These are phyloP conservation scores for Debaryomyces nepalensis DNA, from an alignment of 1,139 yeast species.

Conservation along the genomic window DNA sequence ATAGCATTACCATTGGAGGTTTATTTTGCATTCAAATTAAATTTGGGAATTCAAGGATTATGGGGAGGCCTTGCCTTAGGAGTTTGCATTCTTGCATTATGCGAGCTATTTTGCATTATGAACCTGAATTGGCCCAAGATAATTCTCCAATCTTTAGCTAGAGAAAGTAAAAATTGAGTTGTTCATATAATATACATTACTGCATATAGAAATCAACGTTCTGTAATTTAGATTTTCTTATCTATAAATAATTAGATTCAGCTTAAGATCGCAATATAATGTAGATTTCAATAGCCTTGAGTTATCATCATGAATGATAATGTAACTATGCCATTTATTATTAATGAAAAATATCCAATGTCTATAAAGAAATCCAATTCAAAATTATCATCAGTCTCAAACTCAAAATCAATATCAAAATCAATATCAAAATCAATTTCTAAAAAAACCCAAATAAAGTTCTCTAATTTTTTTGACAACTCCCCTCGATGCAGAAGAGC, in stretches of 20 bases:
- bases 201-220: no score
- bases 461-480: neutral
- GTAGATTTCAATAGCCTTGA: no score
- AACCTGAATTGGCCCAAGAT: constrained; percentile 4
- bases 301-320: no score
- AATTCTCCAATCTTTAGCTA: neutral
- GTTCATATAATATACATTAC: no score
- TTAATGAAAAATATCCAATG: no score
- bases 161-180: constrained; percentile 1
- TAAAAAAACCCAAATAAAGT: neutral
- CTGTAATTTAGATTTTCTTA: no score
- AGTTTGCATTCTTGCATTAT: neutral
- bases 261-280: no score
- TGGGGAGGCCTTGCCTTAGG: constrained; percentile 5
- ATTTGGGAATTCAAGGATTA: constrained; percentile 4
- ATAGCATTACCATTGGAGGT: constrained; percentile 5
- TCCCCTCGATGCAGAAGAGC: constrained; percentile 1
- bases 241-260: no score
- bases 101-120: constrained; percentile 1
- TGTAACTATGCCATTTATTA: no score
- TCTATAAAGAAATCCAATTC: no score
- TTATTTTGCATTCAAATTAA: constrained; percentile 3
- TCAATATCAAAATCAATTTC: neutral
- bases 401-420: no score
- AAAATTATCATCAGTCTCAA: no score